Evolutionary conservation across 805 yeast species (phyloP), one percentile per base, ranked within the genome.

Genomic region (Kazachstania kunashirensis): DNA sequence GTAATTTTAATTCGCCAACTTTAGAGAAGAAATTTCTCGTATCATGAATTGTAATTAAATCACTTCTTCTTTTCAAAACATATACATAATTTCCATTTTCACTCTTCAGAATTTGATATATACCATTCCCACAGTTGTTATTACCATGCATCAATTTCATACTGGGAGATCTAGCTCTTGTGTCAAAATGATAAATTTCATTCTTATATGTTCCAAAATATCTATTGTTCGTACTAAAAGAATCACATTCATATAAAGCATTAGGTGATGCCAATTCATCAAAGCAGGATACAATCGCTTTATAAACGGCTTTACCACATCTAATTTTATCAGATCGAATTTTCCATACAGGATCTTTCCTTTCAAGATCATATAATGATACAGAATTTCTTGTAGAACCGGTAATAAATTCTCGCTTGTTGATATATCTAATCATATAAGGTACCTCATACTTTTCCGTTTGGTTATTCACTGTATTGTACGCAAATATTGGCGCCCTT

Each of bases 11-110:
- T n/a, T 37, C 31, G 24, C 45, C 50, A 0, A 52, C 31, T 21
- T 35, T 33, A 6, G 23, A 9, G 12, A 25, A 35, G 5, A 41
- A 28, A 12, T 32, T 54, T 20, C 73, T 40, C 3, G 46, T 26
- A 38, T 67, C 73, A 10, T 64, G 37, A 3, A 66, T 46, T 5
- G 55, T 55, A 16, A 67, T 60, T 2, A 13, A 29, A 16, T 45
- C 36, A 7, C 56, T 40, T 24, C 54, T 48, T 23, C 73, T 47
- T 23, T 56, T 48, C 1, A 64, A 19, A 1, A 53, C 52, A 37
- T 54, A 67, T 5, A 63, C 14, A 34, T 55, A 66, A 26, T 55
- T 57, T 4, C 62, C 66, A 45, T 63, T 66, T 1, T 45, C 47
- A 15, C 67, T 59, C 19, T 46, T 54, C 6, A 67, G 14, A 0